Base-by-base conservation (phyloP, 2,329 filamentous ascomycete genomes). In the Exophiala phaeomuriformis region DNA sequence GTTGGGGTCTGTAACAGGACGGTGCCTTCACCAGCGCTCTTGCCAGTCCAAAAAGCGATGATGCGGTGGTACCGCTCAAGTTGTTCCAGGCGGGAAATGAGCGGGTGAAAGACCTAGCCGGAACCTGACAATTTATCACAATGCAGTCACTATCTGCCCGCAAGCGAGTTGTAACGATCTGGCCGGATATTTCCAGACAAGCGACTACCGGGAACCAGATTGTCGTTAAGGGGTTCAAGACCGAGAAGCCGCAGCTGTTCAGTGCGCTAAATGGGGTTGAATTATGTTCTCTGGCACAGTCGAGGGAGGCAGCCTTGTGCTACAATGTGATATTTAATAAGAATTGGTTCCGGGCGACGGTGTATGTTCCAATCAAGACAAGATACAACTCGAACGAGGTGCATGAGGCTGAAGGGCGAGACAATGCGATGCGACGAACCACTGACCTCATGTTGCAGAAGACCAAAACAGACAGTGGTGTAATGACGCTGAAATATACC, bases 391-490 rank as follows among this genome's bases (percentile, higher is more conserved):
- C 27, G 32, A 19, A 42, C 42, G 50, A 41, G 36, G 30, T 37
- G 19, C 8, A 41, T 49, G 47, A 53, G 53, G 47, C 47, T 51
- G 53, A 52, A 49, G 39, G 48, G 36, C 47, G 2, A 30, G 47
- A 39, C 47, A 41, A 53, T 39, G 19, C 32, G 12, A 32, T 10
- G n/a, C 7, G 28, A 32, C 12, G 33, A 33, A 35, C 29, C n/a
- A 30, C 40, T 58, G 52, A 58, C 56, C 56, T 58, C 56, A 58
- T 53, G 33, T 52, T 56, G 56, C 53, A 58, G 55, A 29, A 31
- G 36, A 10, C 32, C 45, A 27, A 12, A 27, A 36, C 19, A 27
- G 7, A 43, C 6, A 28, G 12, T 30, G n/a, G 28, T n/a, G 7
- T 43, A 43, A 43, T 8, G 19, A 9, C 5, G 6, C 40, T 29